Evolutionary conservation across 352 stramenopile genomes (phyloP), one percentile per base, ranked within the genome.

Genomic region (Phytophthora multivora): DNA sequence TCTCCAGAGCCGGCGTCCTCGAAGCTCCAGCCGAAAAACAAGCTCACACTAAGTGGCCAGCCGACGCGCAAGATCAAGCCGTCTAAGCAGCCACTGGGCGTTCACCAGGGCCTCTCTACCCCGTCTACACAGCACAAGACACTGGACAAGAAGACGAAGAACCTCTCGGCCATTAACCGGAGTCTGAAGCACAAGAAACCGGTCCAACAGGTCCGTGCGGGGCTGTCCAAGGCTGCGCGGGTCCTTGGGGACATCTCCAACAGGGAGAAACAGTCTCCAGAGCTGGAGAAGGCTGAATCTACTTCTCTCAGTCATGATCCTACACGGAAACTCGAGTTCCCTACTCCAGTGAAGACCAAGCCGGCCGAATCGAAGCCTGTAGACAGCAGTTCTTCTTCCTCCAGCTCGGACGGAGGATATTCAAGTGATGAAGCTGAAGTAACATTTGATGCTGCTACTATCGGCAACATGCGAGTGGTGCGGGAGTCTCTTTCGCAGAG

Each of bases 401-500:
- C 64, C 1, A 70, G 64, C 28, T 66, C 62, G 0, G 66, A 80
- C 6, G 54, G 51, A 23, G 53, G 50, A 0, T 78, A 76, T 57
- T 82, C 74, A 4, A 86, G 74, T 51, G 77, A 86, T 21, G 82
- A 91, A 42, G 81, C 73, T 8, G 78, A 89, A 35, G 82, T 89
- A 10, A 57, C 71, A 10, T 87, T 91, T 43, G 77, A 91, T 28
- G 79, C 79, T 2, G 68, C 83, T 42, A 88, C 82, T 9, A 74
- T 88, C 21, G 81, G 79, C 30, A 88, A 88, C 65, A 76, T 81
- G 55, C 56, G 81, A 3, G 71, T 90, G 25, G 65, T 89, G 5
- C 68, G 79, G 1, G 77, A 89, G 59, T 66, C 75, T 5, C 45
- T 83, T 10, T 71, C 71, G 0, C 62, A 80, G 13, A 86, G 72